phyloP scores from a whole-genome alignment of 1,284 basidiomycete genomes.

The Erythrobasidium hasegawianum region DNA sequence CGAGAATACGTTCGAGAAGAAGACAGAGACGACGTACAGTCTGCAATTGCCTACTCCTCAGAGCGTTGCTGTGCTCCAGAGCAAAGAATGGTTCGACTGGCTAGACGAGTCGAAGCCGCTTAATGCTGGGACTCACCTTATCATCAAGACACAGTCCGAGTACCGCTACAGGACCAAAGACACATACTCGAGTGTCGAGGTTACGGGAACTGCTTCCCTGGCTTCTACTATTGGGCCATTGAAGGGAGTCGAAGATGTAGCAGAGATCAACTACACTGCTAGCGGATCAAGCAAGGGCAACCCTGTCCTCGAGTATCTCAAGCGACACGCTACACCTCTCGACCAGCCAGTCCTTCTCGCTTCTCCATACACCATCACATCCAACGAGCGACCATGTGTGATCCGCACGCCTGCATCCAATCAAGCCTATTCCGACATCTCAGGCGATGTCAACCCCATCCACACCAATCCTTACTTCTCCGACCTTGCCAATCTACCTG shows the following conservation, averaged over 20 bases:
- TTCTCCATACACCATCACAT: constrained; percentile 61
- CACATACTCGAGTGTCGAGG: constrained; percentile 74
- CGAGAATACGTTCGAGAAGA: constrained; percentile 89
- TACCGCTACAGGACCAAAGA: constrained; percentile 87
- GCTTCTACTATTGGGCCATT: constrained; percentile 38
- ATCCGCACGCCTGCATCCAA: constrained; percentile 64
- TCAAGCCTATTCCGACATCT: constrained; percentile 89
- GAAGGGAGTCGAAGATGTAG: constrained; percentile 55
- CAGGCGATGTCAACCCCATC: constrained; percentile 86
- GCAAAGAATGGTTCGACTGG: constrained; percentile 99
- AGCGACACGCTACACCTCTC: constrained; percentile 77
- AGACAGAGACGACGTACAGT: constrained; percentile 81
- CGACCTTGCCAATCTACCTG: constrained; percentile 85
- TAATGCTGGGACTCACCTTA: constrained; percentile 69
- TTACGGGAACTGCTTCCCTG: constrained; percentile 70
- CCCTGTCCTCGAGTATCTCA: constrained; percentile 86
- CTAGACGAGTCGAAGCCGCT: constrained; percentile 75
- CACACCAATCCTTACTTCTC: constrained; percentile 99
- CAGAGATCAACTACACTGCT: constrained; percentile 76
- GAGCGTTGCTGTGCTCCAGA: constrained; percentile 80
- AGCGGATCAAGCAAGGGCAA: constrained; percentile 68
- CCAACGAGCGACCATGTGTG: constrained; percentile 51
- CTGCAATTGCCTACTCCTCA: constrained; percentile 73
- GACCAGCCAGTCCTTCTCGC: constrained; percentile 73
- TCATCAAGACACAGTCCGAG: constrained; percentile 83